These are phyloP conservation scores for Nephelium lappaceum DNA, from an alignment of 345 rosid species.

Conservation along the genomic window DNA sequence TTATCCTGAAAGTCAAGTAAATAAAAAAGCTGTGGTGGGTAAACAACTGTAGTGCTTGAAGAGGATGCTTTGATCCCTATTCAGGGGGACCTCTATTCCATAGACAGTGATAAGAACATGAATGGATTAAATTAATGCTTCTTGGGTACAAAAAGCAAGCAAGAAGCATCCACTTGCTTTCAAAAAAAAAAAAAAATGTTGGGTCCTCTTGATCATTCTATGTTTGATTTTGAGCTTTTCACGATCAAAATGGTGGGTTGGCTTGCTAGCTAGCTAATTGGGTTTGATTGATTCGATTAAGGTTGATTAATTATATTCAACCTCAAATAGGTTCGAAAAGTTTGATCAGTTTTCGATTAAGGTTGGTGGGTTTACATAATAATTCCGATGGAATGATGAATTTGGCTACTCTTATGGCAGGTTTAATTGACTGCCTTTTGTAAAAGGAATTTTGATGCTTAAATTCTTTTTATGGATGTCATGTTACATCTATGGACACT, in stretches of 20 bases:
- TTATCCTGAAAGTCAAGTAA: constrained; percentile 25
- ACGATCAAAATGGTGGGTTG: background rate
- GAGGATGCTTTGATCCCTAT: constrained; percentile 22
- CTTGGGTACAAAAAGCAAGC: constrained; percentile 8
- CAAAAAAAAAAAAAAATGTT: background rate
- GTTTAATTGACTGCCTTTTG: constrained; percentile 11
- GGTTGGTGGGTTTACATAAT: background rate
- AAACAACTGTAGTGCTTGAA: constrained; percentile 4
- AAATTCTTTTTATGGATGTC: too few relatives aligned
- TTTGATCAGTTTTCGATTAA: background rate
- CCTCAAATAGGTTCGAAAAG: constrained; percentile 4
- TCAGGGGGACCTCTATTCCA: constrained; percentile 18
- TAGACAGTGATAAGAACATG: background rate
- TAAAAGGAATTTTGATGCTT: background rate
- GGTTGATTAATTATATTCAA: background rate
- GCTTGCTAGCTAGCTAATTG: background rate
- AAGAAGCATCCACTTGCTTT: constrained; percentile 20
- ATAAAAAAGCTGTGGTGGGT: background rate
- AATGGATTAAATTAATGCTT: constrained; percentile 24
- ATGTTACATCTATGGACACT: background rate
- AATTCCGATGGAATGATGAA: constrained; percentile 4
- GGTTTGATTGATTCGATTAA: background rate
- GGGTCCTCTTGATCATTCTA: background rate
- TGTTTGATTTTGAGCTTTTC: background rate
- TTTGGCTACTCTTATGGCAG: background rate